Evolutionary conservation across 2,329 filamentous ascomycete genomes (phyloP).

Genomic region (Xylariales sp.): DNA sequence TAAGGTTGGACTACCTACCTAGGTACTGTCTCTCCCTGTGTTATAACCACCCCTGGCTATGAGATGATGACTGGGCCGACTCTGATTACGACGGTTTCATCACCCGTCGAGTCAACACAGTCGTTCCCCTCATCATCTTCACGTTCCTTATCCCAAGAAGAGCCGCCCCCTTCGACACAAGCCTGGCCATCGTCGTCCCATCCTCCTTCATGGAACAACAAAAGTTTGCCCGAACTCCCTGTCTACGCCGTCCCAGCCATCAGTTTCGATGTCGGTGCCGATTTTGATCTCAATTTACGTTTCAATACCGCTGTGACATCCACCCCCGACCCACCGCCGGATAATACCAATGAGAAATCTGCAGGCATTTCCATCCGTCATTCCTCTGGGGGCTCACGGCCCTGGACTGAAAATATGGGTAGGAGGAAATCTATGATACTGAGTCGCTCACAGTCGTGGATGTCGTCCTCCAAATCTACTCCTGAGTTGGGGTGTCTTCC

Average conservation of each 20-base stretch:
- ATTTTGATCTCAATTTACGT: constrained; percentile 51
- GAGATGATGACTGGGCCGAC: constrained; percentile 60
- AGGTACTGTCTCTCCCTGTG: constrained; percentile 1
- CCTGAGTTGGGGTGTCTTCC: constrained; percentile 52
- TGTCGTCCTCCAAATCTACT: constrained; percentile 59
- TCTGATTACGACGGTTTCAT: constrained; percentile 54
- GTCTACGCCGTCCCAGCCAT: constrained; percentile 66
- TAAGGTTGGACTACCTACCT: no score
- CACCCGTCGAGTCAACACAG: constrained; percentile 54
- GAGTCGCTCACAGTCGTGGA: constrained; percentile 65
- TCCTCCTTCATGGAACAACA: constrained; percentile 46
- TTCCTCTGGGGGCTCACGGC: constrained; percentile 44
- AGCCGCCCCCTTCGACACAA: constrained; percentile 31
- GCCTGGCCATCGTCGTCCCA: constrained; percentile 32
- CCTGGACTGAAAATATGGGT: constrained; percentile 47
- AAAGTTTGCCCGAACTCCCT: constrained; percentile 54
- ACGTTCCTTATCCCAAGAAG: constrained; percentile 47
- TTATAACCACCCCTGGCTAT: constrained; percentile 46
- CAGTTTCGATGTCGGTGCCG: constrained; percentile 54
- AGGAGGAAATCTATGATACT: constrained; percentile 61
- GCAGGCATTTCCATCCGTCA: constrained; percentile 39
- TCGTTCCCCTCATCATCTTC: constrained; percentile 49
- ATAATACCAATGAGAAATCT: constrained; percentile 46
- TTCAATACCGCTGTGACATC: constrained; percentile 61
- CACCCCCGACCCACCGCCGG: constrained; percentile 46